Conservation (phyloP, 495 filamentous ascomycete species). For the Penicillium crystallinum region DNA sequence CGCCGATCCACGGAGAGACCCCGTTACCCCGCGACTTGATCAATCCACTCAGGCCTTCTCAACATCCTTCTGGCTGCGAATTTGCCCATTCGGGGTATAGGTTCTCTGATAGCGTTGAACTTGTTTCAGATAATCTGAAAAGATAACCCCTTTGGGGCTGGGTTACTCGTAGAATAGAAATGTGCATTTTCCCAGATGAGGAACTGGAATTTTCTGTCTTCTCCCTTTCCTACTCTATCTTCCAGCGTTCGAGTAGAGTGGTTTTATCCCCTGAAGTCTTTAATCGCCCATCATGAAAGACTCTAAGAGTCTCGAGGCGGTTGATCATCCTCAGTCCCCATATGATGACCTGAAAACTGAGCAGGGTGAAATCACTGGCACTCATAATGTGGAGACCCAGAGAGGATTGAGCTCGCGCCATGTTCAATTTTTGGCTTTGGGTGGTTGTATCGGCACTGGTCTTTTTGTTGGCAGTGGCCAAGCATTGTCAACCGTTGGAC, state of each 20-base stretch:
- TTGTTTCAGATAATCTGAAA: not conserved
- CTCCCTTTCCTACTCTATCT: not conserved
- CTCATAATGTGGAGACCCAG: constrained; percentile 15
- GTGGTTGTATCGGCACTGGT: constrained; percentile 71
- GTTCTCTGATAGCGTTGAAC: too few species aligned
- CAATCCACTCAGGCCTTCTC: not conserved
- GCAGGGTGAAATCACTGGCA: constrained; percentile 12
- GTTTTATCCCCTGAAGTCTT: not conserved
- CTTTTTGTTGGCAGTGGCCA: constrained; percentile 67
- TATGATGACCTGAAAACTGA: constrained; percentile 21
- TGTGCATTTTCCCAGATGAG: not conserved
- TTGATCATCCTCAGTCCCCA: not conserved
- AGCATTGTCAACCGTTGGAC: constrained; percentile 57
- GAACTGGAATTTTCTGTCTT: not conserved
- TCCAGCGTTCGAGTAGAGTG: not conserved
- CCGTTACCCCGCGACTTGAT: not conserved
- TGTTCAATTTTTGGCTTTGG: constrained; percentile 62
- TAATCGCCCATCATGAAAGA: constrained; percentile 11
- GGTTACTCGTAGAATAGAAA: not conserved
- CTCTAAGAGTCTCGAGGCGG: constrained; percentile 21
- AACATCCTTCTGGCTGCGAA: not conserved
- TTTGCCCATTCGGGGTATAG: not conserved
- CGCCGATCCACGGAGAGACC: not conserved
- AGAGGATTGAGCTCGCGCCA: constrained; percentile 46
- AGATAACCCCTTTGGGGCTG: not conserved